Evolutionary conservation across 2,329 filamentous ascomycete species (phyloP).

Genomic region (Sporothrix schenckii): DNA sequence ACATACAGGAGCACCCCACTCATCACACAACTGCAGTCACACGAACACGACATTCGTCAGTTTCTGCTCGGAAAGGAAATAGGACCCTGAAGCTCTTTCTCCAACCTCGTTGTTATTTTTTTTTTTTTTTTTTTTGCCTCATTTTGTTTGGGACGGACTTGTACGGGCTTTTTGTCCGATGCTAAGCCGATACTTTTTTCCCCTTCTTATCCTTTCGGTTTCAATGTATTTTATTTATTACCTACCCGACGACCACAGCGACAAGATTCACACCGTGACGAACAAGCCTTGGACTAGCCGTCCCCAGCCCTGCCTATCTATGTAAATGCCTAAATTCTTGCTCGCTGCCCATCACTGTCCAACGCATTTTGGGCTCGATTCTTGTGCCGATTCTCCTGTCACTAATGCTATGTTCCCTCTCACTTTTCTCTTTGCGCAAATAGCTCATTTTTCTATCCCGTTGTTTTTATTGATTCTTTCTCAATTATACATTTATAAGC

Average conservation of each 20-base stretch:
- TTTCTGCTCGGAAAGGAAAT: background rate
- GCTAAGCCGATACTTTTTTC: background rate
- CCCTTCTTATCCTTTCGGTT: no score
- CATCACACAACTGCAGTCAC: slow-evolving; percentile 18
- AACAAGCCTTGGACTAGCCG: background rate
- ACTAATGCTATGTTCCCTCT: background rate
- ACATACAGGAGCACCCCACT: slow-evolving; percentile 6
- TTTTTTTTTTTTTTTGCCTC: background rate
- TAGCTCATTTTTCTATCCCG: background rate
- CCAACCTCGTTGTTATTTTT: background rate
- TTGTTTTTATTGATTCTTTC: background rate
- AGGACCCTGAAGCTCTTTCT: slow-evolving; percentile 13
- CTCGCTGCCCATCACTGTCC: background rate
- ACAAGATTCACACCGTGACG: background rate
- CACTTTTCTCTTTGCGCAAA: background rate
- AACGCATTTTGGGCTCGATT: slow-evolving; percentile 8
- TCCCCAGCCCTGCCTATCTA: background rate
- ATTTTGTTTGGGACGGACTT: no score
- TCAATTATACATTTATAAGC: slow-evolving; percentile 3
- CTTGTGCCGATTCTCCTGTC: slow-evolving; percentile 2
- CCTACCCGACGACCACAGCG: background rate
- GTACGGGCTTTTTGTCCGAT: background rate
- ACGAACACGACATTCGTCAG: slow-evolving; percentile 6
- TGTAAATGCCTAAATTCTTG: background rate
- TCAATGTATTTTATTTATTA: background rate